These are phyloP conservation scores for Musa schizocarpa DNA, from an alignment of 176 grass and related monocot genomes.

Conservation along the genomic window DNA sequence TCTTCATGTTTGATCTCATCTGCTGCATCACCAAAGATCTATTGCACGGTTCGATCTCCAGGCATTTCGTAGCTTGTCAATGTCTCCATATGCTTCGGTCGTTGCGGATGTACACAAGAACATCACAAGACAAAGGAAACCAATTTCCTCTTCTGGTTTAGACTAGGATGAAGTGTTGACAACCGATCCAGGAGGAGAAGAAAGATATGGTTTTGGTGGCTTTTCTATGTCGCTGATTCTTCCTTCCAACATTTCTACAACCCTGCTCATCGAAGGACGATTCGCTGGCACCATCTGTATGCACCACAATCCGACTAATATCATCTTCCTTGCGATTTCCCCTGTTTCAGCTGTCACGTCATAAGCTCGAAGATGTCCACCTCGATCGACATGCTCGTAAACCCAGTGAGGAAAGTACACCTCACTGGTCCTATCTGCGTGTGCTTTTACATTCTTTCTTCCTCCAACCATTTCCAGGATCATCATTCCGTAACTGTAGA, in stretches of 20 bases:
- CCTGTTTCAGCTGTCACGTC: neutral
- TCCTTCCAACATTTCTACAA: neutral
- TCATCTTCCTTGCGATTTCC: neutral
- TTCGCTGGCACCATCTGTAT: neutral
- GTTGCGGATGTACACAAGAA: no score
- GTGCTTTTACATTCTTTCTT: neutral
- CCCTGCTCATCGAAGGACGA: neutral
- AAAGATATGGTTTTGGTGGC: neutral
- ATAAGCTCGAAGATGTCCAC: neutral
- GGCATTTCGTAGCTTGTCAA: no score
- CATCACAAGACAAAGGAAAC: no score
- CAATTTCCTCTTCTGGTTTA: no score
- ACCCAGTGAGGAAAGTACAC: neutral
- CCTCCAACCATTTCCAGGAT: neutral
- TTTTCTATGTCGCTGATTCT: neutral
- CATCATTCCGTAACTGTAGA: conserved; percentile 2
- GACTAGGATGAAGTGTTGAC: neutral
- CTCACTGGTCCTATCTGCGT: neutral
- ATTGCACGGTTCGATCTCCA: no score
- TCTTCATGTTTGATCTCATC: no score
- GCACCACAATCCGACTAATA: neutral
- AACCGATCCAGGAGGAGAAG: neutral
- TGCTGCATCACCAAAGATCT: no score
- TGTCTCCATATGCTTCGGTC: no score
- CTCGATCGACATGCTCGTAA: neutral